Conservation (phyloP, 768 basidiomycete species). For the Wakefieldia striispora region DNA sequence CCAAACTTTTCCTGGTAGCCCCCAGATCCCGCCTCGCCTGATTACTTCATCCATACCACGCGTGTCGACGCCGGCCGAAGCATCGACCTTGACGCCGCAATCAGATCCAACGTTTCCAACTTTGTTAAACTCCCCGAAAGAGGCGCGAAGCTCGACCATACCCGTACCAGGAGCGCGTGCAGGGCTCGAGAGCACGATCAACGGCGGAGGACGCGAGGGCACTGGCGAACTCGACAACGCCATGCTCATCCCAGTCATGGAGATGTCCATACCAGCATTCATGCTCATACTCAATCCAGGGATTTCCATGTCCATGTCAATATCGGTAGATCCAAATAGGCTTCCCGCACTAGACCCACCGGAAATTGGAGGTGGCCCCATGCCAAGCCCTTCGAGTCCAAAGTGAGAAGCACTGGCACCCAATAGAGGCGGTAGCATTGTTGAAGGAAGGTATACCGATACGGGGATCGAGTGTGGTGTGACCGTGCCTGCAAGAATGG, state of each 20-base stretch:
- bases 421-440: slow-evolving; percentile 23
- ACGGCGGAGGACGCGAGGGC: slow-evolving; percentile 42
- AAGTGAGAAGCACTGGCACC: slow-evolving; percentile 22
- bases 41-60: slow-evolving; percentile 67
- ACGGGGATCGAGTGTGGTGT: slow-evolving; percentile 54
- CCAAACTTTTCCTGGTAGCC: slow-evolving; percentile 69
- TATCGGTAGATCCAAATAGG: slow-evolving; percentile 31
- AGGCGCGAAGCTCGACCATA: slow-evolving; percentile 60
- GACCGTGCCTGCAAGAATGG: slow-evolving; percentile 58
- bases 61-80: slow-evolving; percentile 43
- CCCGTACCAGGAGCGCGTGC: slow-evolving; percentile 64
- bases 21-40: slow-evolving; percentile 68
- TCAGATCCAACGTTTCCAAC: slow-evolving; percentile 13
- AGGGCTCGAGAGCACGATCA: slow-evolving; percentile 65
- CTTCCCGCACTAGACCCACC: slow-evolving; percentile 25
- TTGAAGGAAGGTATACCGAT: slow-evolving; percentile 59
- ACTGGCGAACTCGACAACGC: slow-evolving; percentile 32
- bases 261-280: slow-evolving; percentile 29
- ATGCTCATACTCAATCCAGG: slow-evolving; percentile 36
- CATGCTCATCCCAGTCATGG: slow-evolving; percentile 31
- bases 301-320: slow-evolving; percentile 37
- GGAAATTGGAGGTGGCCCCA: slow-evolving; percentile 23
- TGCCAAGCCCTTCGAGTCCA: slow-evolving; percentile 26
- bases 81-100: slow-evolving; percentile 25
- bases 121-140: slow-evolving; percentile 48